Evolutionary conservation across 208 protist genomes (phyloP).

Genomic region (Leishmania mexicana): DNA sequence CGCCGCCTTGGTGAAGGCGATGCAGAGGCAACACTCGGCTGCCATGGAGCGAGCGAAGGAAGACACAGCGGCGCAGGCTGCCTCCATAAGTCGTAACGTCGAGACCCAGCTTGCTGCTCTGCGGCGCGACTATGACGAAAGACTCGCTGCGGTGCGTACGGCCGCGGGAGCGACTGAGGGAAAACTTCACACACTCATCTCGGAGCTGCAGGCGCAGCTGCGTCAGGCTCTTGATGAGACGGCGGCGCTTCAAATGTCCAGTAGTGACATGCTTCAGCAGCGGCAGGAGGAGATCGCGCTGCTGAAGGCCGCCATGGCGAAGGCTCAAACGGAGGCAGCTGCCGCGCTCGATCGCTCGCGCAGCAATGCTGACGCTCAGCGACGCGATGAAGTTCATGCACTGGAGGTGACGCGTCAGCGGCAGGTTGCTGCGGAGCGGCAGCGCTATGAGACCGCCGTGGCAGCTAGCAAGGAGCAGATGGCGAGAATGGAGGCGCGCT

Average conservation of each 20-base stretch:
- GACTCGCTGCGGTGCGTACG: conserved; percentile 12
- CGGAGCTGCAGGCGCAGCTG: conserved; percentile 28
- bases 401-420: conserved; percentile 21
- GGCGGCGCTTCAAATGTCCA: conserved; percentile 20
- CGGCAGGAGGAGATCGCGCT: conserved; percentile 21
- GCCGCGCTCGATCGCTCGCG: conserved; percentile 21
- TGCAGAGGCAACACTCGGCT: conserved; percentile 28
- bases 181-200: conserved; percentile 27
- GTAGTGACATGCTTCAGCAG: conserved; percentile 9
- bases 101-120: conserved; percentile 17
- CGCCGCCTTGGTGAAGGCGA: conserved; percentile 18
- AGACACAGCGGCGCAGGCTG: neutral
- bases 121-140: conserved; percentile 9
- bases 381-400: conserved; percentile 14
- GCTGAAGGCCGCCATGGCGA: conserved; percentile 20
- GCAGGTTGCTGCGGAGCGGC: conserved; percentile 25
- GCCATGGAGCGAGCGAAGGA: conserved; percentile 21
- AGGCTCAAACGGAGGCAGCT: conserved; percentile 21
- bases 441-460: conserved; percentile 28
- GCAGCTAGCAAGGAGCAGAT: conserved; percentile 28
- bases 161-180: conserved; percentile 17
- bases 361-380: conserved; percentile 16
- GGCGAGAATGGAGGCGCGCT: conserved; percentile 16
- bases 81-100: conserved; percentile 1
- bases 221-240: conserved; percentile 11